Conservation (phyloP, 2,329 filamentous ascomycete species). For the Penicillium frequentans region DNA sequence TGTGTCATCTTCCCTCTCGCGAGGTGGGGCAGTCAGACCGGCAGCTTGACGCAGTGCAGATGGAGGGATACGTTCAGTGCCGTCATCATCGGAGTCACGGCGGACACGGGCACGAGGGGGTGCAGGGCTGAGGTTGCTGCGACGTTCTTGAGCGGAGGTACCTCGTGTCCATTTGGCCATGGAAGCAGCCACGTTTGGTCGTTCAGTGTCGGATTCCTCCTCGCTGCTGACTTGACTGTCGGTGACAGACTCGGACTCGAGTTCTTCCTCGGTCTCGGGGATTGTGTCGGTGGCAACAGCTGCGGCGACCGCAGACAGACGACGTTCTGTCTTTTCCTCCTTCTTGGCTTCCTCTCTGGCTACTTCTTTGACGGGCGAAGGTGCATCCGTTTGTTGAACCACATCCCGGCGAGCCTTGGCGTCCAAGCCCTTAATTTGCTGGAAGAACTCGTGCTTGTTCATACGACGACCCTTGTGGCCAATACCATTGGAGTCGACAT, state of each 20-base stretch:
- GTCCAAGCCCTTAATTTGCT: constrained; percentile 61
- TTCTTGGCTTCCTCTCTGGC: constrained; percentile 32
- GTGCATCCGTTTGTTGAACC: constrained; percentile 44
- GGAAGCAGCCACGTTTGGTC: constrained; percentile 38
- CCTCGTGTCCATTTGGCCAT: constrained; percentile 37
- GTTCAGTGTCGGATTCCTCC: constrained; percentile 21
- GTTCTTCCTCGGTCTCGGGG: constrained; percentile 16
- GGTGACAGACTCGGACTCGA: constrained; percentile 26
- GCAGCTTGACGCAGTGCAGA: constrained; percentile 35
- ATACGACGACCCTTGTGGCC: constrained; percentile 57
- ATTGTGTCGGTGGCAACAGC: constrained; percentile 13
- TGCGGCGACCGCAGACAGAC: constrained; percentile 20
- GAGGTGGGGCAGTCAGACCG: constrained; percentile 27
- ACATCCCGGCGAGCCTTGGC: constrained; percentile 56
- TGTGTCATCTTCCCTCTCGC: constrained; percentile 35
- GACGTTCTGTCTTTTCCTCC: constrained; percentile 27
- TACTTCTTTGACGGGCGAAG: constrained; percentile 40
- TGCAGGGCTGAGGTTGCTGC: constrained; percentile 34
- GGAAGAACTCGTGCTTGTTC: constrained; percentile 65
- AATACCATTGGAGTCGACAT: constrained; percentile 36
- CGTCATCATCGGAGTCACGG: constrained; percentile 45
- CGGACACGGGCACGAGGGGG: constrained; percentile 23
- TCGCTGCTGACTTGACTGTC: constrained; percentile 27
- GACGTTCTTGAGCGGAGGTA: constrained; percentile 41
- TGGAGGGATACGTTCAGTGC: constrained; percentile 44